These are phyloP conservation scores for Cutaneotrichosporon cyanovorans DNA, from an alignment of 1,284 basidiomycete genomes.

Conservation along the genomic window DNA sequence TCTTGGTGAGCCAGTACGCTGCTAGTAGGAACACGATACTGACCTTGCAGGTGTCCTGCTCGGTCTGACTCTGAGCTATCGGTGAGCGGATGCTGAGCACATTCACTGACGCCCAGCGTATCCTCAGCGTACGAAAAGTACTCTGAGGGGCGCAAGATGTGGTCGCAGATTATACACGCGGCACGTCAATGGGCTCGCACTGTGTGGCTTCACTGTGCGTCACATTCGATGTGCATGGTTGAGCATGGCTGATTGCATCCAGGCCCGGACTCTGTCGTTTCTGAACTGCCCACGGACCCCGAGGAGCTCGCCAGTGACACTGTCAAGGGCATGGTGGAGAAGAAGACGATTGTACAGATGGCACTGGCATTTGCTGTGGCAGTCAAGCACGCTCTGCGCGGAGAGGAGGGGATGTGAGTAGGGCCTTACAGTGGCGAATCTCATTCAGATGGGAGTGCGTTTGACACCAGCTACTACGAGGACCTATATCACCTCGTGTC, in stretches of 20 bases:
- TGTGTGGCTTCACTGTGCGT: conserved; percentile 41
- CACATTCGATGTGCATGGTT: background rate
- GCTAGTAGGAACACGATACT: background rate
- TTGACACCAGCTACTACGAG: conserved; percentile 32
- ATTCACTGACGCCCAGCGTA: conserved; percentile 47
- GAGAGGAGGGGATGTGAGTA: conserved; percentile 56
- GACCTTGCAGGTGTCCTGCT: conserved; percentile 32
- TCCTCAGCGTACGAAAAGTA: conserved; percentile 70
- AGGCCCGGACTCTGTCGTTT: conserved; percentile 32
- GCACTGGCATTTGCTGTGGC: conserved; percentile 53
- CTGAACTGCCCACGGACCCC: conserved; percentile 18
- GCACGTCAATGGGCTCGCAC: conserved; percentile 35
- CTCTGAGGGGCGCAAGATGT: conserved; percentile 61
- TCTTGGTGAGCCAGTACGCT: conserved; percentile 32
- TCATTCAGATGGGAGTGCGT: background rate
- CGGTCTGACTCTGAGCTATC: conserved; percentile 40
- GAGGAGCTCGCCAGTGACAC: conserved; percentile 45
- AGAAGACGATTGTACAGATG: conserved; percentile 64
- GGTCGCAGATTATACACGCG: conserved; percentile 61
- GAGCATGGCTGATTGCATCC: background rate
- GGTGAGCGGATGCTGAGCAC: conserved; percentile 18
- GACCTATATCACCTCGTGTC: conserved; percentile 40
- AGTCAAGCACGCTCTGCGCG: conserved; percentile 51
- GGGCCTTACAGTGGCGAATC: background rate
- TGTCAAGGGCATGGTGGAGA: conserved; percentile 57